These are phyloP conservation scores for Plasmodium cynomolgi DNA, from an alignment of 169 alveolate species.

Conservation along the genomic window DNA sequence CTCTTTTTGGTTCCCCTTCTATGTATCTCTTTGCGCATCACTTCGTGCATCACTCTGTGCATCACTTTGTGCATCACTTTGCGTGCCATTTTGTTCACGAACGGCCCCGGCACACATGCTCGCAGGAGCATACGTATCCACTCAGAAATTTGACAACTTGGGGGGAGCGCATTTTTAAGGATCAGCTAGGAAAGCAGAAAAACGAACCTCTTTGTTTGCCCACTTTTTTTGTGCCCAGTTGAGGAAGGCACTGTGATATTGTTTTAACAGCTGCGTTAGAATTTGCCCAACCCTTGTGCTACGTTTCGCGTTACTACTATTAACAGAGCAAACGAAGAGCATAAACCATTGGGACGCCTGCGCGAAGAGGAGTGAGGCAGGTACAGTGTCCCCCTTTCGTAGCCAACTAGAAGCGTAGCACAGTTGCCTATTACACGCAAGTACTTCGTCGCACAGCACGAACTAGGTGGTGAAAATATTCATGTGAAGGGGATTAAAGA, in stretches of 20 bases:
- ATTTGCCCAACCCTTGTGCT: background rate
- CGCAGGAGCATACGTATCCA: background rate
- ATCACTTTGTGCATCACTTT: background rate
- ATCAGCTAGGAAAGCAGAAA: background rate
- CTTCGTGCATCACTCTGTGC: background rate
- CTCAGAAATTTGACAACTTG: background rate
- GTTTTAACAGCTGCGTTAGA: background rate
- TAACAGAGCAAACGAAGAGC: background rate
- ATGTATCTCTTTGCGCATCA: background rate
- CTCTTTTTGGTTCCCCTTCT: background rate
- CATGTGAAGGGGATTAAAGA: background rate
- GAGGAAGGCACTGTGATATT: background rate
- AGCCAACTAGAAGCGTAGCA: background rate
- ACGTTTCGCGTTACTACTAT: background rate
- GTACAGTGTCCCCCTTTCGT: background rate
- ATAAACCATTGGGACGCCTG: background rate
- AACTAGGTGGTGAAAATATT: background rate
- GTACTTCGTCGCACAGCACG: background rate
- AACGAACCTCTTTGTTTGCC: background rate
- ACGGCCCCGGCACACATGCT: background rate
- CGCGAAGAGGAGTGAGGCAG: background rate
- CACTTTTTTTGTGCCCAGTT: background rate
- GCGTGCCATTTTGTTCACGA: background rate
- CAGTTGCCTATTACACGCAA: background rate
- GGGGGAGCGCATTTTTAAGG: background rate